Base-by-base conservation (phyloP, 2,329 filamentous ascomycete genomes). In the Exophiala sp. region DNA sequence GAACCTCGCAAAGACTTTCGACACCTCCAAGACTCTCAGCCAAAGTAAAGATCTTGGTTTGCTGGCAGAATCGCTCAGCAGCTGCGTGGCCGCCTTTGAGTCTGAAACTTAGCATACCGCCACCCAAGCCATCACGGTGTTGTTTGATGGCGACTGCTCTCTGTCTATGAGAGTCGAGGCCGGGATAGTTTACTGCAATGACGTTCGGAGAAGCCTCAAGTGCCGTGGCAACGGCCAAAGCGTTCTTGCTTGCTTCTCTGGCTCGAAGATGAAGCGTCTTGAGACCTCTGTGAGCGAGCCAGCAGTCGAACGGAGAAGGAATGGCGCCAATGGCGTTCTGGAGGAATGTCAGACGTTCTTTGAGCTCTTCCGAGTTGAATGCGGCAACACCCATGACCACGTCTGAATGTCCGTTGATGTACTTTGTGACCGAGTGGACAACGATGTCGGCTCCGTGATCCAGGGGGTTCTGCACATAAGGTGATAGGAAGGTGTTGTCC, bases 241-340 rank as follows among this genome's bases (percentile, higher is more conserved):
- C 94, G 73, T 97, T 97, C 64, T 75, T 79, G 61, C 82, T 88
- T 14, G 92, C 90, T 72, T 95, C 90, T 59, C 88, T 84, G 8
- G 89, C 92, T 65, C 94, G 88, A 44, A 99, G 81, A 74, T 99
- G 94, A 39, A 99, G 83, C 3, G 94, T 99, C 81, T 99, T 99
- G 64, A 96, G 82, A 63, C 94, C 94, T 61, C 94, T 87, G 76
- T 99, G 94, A 46, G 94, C 94, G 60, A 99, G 88, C 94, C 94
- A 99, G 76, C 87, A 91, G 79, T 99, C 94, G 68, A 99, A 99
- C 38, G 94, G 82, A 0, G 89, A 95, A 48, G 94, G 94, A 3
- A 99, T 88, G 58, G 92, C 92, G 59, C 94, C 94, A 63, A 96
- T 95, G 63, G 94, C 94, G 75, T 99, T 99, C 72, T 99, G 94